Base-by-base conservation (phyloP, 2,329 filamentous ascomycete species). In the Aspergillus pseudoglaucus region DNA sequence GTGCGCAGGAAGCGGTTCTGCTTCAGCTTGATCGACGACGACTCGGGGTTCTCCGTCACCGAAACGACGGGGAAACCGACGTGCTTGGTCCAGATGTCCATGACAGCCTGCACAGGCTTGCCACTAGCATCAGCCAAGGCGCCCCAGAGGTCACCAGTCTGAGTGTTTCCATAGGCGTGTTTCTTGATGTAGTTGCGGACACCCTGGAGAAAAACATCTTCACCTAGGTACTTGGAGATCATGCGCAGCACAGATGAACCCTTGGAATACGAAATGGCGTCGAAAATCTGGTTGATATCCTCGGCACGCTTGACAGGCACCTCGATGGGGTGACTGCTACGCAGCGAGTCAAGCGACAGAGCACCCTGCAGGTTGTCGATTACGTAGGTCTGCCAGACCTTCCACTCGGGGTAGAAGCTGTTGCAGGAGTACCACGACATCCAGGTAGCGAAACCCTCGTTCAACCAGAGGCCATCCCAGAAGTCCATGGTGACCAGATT, bases 401-500 rank as follows among this genome's bases (percentile, higher is more conserved):
- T 95, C 91, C 91, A 97, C 69, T 97, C 91, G 7, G 91, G 91
- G 71, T 90, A 97, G 76, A 97, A 96, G 49, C 81, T 80, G 67
- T 97, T 91, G 78, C 89, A 94, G 39, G 88, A 90, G 72, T 93
- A 93, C 88, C 89, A 86, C 51, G 87, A 90, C 88, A 93, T 90
- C 83, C 87, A 88, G 35, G 88, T 94, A 27, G 89, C 88, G 60
- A 94, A 94, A 32, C 88, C 88, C 68, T 94, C 88, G 68, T 97
- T 97, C 46, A 97, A 80, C 91, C 91, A 97, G 6, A 97, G 75
- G 47, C 90, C 91, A 69, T 96, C 90, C 91, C 91, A 97, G 78
- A 94, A 96, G 68, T 95, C 90, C 90, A 96, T 96, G 46, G 91
- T 96, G 23, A 96, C 91, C 46, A 96, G 75, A 73, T 97, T 96